Evolutionary conservation across 2,329 filamentous ascomycete species (phyloP).

Genomic region (Hypomyces perniciosus): DNA sequence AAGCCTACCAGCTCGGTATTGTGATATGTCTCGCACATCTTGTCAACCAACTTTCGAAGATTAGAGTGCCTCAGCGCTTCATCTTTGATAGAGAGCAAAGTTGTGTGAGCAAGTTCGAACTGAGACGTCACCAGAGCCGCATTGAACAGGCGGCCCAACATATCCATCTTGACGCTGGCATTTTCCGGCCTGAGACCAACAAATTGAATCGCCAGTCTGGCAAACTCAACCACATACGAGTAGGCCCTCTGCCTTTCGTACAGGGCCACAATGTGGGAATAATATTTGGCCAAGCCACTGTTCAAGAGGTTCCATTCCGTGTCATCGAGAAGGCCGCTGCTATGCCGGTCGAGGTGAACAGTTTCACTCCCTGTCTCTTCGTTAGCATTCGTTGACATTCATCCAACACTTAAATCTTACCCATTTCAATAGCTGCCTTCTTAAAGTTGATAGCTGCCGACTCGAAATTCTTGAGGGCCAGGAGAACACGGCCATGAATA

Average conservation of each 20-base stretch:
- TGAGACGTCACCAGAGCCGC: slow-evolving; percentile 72
- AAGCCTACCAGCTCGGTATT: slow-evolving; percentile 65
- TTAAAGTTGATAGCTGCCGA: slow-evolving; percentile 71
- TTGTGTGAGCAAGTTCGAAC: slow-evolving; percentile 77
- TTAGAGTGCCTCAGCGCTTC: slow-evolving; percentile 64
- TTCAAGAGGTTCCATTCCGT: slow-evolving; percentile 65
- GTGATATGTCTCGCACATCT: slow-evolving; percentile 62
- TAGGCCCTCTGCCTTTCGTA: slow-evolving; percentile 74
- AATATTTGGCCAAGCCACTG: slow-evolving; percentile 75
- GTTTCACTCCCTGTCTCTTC: slow-evolving; percentile 36
- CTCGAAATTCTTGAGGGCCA: slow-evolving; percentile 68
- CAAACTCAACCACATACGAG: slow-evolving; percentile 79
- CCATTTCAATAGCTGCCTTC: slow-evolving; percentile 75
- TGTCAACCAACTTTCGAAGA: slow-evolving; percentile 62
- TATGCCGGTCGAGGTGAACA: slow-evolving; percentile 46
- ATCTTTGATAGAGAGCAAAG: slow-evolving; percentile 67
- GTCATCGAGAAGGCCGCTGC: slow-evolving; percentile 64
- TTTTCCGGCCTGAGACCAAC: slow-evolving; percentile 27
- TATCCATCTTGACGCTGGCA: slow-evolving; percentile 53
- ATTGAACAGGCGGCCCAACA: slow-evolving; percentile 78
- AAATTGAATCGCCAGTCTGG: slow-evolving; percentile 67
- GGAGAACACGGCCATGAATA: slow-evolving; percentile 72
- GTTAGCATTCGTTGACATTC: slow-evolving; percentile 1
- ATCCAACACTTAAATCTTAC: slow-evolving; percentile 45
- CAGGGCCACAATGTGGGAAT: slow-evolving; percentile 75